These are phyloP conservation scores for Flaveria sonorensis DNA, from an alignment of 129 eudicot genomes.

Conservation along the genomic window DNA sequence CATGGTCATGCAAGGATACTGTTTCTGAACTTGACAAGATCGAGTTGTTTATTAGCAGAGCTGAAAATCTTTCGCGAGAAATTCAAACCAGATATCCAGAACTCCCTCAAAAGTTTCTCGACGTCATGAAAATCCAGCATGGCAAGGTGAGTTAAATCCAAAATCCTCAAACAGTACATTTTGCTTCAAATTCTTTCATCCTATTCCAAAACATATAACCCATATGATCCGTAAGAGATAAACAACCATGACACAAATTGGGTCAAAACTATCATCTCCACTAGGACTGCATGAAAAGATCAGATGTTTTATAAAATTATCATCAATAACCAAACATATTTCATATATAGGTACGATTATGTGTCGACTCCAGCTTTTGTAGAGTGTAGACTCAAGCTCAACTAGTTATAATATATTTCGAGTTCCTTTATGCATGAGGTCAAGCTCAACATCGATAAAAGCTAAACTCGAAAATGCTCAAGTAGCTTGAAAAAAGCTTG, in stretches of 20 bases:
- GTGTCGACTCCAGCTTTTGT: no score
- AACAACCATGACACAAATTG: no score
- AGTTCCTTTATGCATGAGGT: no score
- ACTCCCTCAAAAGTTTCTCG: constrained; percentile 86
- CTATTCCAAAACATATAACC: not conserved
- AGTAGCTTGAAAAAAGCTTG: not conserved
- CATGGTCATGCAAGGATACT: constrained; percentile 85
- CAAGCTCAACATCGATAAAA: not conserved
- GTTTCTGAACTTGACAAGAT: constrained; percentile 62
- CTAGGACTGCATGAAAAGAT: not conserved
- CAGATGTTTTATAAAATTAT: no score
- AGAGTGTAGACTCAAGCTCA: no score
- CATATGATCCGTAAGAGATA: not conserved
- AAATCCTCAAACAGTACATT: constrained; percentile 7
- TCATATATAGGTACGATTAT: no score
- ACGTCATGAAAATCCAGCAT: constrained; percentile 71
- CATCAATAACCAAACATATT: no score
- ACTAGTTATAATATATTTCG: no score
- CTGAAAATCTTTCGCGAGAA: constrained; percentile 62
- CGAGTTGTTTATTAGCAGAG: constrained; percentile 50
- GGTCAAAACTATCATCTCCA: not conserved
- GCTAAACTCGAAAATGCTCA: not conserved
- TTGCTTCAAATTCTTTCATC: not conserved
- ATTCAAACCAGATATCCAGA: constrained; percentile 60
- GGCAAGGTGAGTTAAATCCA: constrained; percentile 58